These are phyloP conservation scores for Paspalum notatum DNA, from an alignment of 176 grass and related monocot genomes.

Conservation along the genomic window DNA sequence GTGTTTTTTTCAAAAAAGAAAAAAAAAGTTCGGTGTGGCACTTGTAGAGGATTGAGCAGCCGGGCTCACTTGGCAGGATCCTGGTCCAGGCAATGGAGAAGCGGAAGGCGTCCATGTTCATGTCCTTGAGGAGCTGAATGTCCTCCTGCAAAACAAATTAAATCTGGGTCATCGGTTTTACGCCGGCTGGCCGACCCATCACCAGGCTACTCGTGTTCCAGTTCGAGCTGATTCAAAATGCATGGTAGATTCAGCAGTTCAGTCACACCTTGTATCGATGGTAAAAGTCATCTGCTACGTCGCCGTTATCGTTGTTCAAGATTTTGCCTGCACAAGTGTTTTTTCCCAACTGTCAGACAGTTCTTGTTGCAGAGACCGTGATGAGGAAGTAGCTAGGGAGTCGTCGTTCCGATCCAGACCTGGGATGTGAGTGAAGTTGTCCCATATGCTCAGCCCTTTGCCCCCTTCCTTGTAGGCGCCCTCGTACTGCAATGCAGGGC, in stretches of 20 bases:
- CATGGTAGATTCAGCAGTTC: background rate
- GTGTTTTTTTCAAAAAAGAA: too few relatives aligned
- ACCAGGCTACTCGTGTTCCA: background rate
- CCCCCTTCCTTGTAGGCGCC: constrained; percentile 50
- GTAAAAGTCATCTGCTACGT: constrained; percentile 68
- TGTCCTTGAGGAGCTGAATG: constrained; percentile 45
- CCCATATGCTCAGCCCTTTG: constrained; percentile 58
- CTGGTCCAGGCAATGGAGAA: constrained; percentile 75
- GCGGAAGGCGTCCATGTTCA: constrained; percentile 71
- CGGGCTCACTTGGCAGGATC: constrained; percentile 58
- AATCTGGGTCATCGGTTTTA: background rate
- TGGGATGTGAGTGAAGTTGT: constrained; percentile 61
- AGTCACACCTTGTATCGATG: constrained; percentile 72
- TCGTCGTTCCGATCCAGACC: constrained; percentile 20
- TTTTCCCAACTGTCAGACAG: background rate
- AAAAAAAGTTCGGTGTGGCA: too few relatives aligned
- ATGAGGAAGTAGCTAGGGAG: background rate
- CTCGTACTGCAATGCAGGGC: constrained; percentile 52
- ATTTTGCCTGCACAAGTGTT: constrained; percentile 51
- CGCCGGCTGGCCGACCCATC: background rate
- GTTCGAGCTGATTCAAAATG: background rate
- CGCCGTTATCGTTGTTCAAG: constrained; percentile 53
- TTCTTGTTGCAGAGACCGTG: background rate
- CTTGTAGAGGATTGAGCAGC: background rate
- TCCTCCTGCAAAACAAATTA: constrained; percentile 49